Conservation (phyloP, 805 yeast species). For the Yarrowia alimentaria region DNA sequence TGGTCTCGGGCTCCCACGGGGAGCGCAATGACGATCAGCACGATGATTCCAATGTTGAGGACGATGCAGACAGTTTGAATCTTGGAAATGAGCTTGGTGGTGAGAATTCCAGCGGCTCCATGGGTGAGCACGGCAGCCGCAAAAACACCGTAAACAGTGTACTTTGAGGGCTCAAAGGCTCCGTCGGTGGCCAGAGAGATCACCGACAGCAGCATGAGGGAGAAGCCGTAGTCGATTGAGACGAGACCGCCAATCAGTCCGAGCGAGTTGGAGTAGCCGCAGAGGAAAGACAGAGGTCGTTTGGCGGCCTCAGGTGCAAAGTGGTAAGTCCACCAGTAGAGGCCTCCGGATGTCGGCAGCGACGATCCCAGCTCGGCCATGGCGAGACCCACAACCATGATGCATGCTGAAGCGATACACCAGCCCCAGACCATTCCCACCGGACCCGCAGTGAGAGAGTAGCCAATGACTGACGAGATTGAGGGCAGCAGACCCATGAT, state of each 20-base stretch:
- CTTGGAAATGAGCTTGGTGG: conserved; percentile 56
- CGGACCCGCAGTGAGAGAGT: conserved; percentile 62
- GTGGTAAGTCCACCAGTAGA: conserved; percentile 66
- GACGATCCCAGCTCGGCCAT: conserved; percentile 68
- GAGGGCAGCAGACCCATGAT: conserved; percentile 67
- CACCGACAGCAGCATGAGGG: conserved; percentile 51
- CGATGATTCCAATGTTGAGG: conserved; percentile 52
- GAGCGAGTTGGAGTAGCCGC: conserved; percentile 66
- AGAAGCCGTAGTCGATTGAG: conserved; percentile 68
- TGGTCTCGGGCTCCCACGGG: conserved; percentile 34
- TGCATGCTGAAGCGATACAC: conserved; percentile 57
- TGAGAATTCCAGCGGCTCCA: conserved; percentile 52
- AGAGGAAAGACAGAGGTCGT: conserved; percentile 57
- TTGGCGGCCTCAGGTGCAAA: conserved; percentile 57
- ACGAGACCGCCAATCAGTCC: conserved; percentile 67
- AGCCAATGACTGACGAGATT: conserved; percentile 54
- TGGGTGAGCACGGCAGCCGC: conserved; percentile 59
- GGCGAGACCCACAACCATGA: conserved; percentile 56
- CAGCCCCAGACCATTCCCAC: conserved; percentile 73
- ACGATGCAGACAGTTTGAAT: conserved; percentile 60
- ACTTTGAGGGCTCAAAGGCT: conserved; percentile 52
- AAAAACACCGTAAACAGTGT: conserved; percentile 61
- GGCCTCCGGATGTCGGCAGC: conserved; percentile 73
- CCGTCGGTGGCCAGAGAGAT: conserved; percentile 50
- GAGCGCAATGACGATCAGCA: conserved; percentile 44